Evolutionary conservation across 164 flowering plant genomes (phyloP).

Genomic region (Sedum album): DNA sequence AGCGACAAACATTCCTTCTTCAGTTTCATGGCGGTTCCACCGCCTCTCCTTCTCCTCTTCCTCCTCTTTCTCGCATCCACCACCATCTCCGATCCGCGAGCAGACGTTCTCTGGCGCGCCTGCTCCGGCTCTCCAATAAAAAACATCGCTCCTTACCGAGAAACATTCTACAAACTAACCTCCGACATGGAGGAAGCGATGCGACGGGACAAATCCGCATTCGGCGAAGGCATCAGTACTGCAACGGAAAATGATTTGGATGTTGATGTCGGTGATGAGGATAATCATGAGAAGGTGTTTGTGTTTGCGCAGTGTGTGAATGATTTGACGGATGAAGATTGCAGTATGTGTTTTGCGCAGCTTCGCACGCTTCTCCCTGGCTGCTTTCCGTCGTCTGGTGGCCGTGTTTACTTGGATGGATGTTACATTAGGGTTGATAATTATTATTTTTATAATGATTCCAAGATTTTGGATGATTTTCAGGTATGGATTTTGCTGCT

Average conservation of each 20-base stretch:
- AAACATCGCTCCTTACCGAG: background rate
- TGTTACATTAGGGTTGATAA: conserved; percentile 33
- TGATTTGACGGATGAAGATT: conserved; percentile 23
- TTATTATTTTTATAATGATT: conserved; percentile 22
- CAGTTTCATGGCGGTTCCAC: too few species aligned
- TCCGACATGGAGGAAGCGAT: conserved; percentile 2
- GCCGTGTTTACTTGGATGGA: conserved; percentile 31
- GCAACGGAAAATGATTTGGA: background rate
- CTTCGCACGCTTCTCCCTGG: conserved; percentile 11
- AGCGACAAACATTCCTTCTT: too few species aligned
- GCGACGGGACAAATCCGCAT: conserved; percentile 5
- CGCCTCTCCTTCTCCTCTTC: background rate
- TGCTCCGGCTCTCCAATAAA: background rate
- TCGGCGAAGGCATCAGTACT: too few species aligned
- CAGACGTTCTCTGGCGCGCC: conserved; percentile 7
- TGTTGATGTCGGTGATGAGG: conserved; percentile 1
- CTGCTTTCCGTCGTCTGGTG: conserved; percentile 30
- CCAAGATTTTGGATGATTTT: background rate
- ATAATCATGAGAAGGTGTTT: background rate
- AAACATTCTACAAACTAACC: background rate
- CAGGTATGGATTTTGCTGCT: conserved; percentile 5
- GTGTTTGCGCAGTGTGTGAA: conserved; percentile 30
- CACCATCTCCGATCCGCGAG: conserved; percentile 3
- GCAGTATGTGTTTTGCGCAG: conserved; percentile 18
- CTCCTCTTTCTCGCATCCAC: background rate